Percentiles rank a stretch among this genome's conserved stretches.
These are phyloP conservation scores for Sporothrix phasma DNA, from an alignment of 2,329 filamentous ascomycete genomes.

Conservation along the genomic window DNA sequence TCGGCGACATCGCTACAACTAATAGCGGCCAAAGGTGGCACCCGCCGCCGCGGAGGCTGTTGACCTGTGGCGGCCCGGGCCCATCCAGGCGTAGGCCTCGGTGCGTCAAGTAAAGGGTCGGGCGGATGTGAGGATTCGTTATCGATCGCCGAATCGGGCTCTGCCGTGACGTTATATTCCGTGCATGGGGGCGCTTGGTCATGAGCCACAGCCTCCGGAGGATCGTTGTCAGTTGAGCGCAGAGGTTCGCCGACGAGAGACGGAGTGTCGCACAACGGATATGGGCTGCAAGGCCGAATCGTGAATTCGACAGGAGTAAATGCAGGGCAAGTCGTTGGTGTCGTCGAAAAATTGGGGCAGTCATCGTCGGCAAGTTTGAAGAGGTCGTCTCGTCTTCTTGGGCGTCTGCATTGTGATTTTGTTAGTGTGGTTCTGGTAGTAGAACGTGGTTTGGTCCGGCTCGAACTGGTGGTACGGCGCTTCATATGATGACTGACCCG, in stretches of 20 bases:
- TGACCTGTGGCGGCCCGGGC: too few relatives aligned
- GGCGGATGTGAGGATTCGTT: not conserved
- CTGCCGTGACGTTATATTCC: too few relatives aligned
- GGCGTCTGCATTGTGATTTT: not conserved
- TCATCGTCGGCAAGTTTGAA: not conserved
- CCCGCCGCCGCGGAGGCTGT: not conserved
- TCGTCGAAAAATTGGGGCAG: not conserved
- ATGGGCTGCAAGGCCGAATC: not conserved
- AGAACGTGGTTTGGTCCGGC: not conserved
- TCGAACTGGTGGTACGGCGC: not conserved
- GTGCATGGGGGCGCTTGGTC: too few relatives aligned
- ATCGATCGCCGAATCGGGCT: not conserved
- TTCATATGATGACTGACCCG: slow-evolving; percentile 3
- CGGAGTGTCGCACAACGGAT: not conserved
- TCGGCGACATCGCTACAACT: not conserved
- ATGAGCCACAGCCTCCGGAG: too few relatives aligned
- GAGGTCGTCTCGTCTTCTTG: not conserved
- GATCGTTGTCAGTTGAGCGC: not conserved
- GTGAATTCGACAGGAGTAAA: not conserved
- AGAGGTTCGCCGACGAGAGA: not conserved
- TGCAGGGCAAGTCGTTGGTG: not conserved
- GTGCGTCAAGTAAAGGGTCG: not conserved
- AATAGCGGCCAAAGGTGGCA: not conserved
- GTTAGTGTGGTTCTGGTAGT: not conserved
- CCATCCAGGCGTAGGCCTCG: not conserved